These are phyloP conservation scores for Grosmannia huntii DNA, from an alignment of 2,329 filamentous ascomycete genomes.

Conservation along the genomic window DNA sequence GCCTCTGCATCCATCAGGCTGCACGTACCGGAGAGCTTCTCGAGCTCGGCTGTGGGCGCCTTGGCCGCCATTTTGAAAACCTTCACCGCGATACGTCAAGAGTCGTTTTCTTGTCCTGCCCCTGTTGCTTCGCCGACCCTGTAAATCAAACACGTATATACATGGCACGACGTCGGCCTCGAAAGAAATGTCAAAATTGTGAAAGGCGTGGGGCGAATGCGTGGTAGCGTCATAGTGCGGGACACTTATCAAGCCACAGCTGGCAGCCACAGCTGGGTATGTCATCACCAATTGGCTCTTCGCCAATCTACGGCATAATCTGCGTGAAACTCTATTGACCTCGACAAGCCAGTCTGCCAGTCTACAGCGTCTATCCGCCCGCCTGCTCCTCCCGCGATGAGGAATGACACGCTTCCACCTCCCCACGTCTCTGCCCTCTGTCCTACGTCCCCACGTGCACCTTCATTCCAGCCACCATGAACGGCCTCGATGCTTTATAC, in stretches of 20 bases:
- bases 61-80: conserved; percentile 2
- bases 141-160: neutral
- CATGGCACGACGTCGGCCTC: neutral
- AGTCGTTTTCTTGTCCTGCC: neutral
- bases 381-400: conserved; percentile 30
- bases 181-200: neutral
- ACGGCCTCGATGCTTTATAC: neutral
- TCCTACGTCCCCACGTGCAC: conserved; percentile 7
- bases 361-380: neutral
- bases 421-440: conserved; percentile 17
- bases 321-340: neutral
- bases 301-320: neutral
- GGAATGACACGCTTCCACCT: conserved; percentile 44
- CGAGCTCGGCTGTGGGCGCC: conserved; percentile 1
- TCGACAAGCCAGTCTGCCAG: neutral
- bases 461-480: conserved; percentile 1
- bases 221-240: neutral
- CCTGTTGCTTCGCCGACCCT: neutral
- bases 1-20: neutral
- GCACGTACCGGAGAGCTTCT: conserved; percentile 2
- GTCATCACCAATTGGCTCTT: neutral
- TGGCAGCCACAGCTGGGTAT: neutral
- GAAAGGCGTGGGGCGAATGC: neutral
- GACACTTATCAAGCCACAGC: neutral
- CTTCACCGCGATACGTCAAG: neutral